phyloP scores from a whole-genome alignment of 2,329 filamentous ascomycete species.

The Botrytis paeoniae region DNA sequence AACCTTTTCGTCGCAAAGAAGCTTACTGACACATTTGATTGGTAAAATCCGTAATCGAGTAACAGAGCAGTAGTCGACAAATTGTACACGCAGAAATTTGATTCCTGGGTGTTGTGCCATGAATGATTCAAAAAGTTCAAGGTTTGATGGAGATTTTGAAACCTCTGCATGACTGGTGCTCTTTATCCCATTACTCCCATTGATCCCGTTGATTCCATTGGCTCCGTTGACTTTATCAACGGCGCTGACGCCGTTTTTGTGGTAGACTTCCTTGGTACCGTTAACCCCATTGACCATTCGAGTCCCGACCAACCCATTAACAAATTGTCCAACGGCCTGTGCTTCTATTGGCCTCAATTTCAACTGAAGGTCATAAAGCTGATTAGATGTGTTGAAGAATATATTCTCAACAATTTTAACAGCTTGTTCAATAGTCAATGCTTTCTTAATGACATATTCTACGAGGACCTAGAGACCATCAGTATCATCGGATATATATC shows the following conservation, averaged over 20 bases:
- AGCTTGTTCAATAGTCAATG: slow-evolving; percentile 60
- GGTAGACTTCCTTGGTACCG: neutral
- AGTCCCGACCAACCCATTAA: no score
- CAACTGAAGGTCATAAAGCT: slow-evolving; percentile 64
- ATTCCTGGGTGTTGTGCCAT: slow-evolving; percentile 48
- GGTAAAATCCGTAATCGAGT: slow-evolving; percentile 66
- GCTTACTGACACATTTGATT: slow-evolving; percentile 51
- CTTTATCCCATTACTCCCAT: neutral
- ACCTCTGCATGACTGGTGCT: neutral
- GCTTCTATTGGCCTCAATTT: slow-evolving; percentile 33
- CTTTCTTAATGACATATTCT: slow-evolving; percentile 63
- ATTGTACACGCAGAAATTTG: slow-evolving; percentile 71
- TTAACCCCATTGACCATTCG: neutral
- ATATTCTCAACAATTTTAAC: slow-evolving; percentile 63
- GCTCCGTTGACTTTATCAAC: neutral
- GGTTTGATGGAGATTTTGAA: slow-evolving; percentile 21
- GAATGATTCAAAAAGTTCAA: slow-evolving; percentile 41
- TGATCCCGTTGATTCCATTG: neutral
- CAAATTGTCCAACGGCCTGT: neutral
- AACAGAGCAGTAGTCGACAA: slow-evolving; percentile 74
- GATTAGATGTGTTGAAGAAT: slow-evolving; percentile 74
- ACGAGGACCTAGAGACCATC: slow-evolving; percentile 53
- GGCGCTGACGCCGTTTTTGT: neutral
- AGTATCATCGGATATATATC: neutral
- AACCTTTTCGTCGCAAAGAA: slow-evolving; percentile 41